Percentiles rank a stretch among this genome's conserved stretches.
Conservation (phyloP, 148 eudicot species). For the Heliamphora exappendiculata region DNA sequence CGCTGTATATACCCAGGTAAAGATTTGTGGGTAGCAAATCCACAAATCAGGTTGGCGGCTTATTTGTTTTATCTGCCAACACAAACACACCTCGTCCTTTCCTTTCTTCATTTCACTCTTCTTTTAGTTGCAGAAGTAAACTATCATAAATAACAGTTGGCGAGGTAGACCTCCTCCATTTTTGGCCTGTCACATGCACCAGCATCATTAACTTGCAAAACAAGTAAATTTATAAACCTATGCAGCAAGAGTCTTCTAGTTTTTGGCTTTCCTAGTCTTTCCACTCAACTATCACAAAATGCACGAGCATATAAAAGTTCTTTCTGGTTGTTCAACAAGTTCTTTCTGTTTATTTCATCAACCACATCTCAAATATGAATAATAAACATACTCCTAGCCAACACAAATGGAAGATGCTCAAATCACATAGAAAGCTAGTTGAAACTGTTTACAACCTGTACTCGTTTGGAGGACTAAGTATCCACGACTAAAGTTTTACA, state of each 20-base stretch:
- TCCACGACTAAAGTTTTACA: no score
- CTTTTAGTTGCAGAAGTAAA: no score
- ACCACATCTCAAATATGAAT: no score
- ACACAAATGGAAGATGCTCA: no score
- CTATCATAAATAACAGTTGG: neutral
- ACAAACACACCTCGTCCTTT: neutral
- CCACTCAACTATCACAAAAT: neutral
- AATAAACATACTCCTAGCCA: no score
- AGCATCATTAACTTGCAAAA: slow-evolving; percentile 1
- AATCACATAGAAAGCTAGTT: no score
- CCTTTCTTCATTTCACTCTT: neutral
- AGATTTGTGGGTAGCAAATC: no score
- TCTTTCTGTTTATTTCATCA: neutral
- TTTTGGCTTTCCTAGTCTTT: neutral
- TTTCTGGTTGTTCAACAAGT: neutral
- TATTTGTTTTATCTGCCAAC: neutral
- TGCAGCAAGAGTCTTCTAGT: neutral
- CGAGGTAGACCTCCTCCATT: no score
- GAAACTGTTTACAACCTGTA: no score
- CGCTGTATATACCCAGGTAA: no score
- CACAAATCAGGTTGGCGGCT: neutral
- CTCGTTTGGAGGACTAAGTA: no score
- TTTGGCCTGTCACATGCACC: neutral
- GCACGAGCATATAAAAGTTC: neutral
- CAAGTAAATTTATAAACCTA: neutral